Evolutionary conservation across 1,284 basidiomycete species (phyloP).

Genomic region (Trametes sp.): DNA sequence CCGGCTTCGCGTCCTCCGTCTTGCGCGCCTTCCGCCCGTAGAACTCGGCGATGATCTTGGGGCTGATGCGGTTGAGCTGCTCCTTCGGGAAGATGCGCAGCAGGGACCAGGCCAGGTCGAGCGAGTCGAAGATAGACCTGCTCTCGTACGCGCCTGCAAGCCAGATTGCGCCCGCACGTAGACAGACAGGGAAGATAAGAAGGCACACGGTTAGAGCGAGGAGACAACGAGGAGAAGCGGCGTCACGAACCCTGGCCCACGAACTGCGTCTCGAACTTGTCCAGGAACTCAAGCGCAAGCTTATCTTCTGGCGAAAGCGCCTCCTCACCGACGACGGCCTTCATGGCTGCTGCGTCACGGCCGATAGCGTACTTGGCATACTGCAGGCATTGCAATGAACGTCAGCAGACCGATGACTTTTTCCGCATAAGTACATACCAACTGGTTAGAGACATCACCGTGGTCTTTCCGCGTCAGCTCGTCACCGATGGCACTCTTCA

Average conservation of each 20-base stretch:
- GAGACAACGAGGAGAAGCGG: constrained; percentile 12
- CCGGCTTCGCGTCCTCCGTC: constrained; percentile 56
- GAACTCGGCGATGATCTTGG: constrained; percentile 89
- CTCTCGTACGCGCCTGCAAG: constrained; percentile 89
- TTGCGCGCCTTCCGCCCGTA: constrained; percentile 83
- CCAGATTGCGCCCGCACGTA: background rate
- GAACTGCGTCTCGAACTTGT: constrained; percentile 95
- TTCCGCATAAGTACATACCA: constrained; percentile 58
- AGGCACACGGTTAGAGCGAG: constrained; percentile 14
- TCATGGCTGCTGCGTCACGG: constrained; percentile 98
- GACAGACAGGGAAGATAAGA: constrained; percentile 13
- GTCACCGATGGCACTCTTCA: constrained; percentile 99
- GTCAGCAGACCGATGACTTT: constrained; percentile 21
- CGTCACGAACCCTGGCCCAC: constrained; percentile 83
- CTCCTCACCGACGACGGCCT: constrained; percentile 99
- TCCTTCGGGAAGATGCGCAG: constrained; percentile 99
- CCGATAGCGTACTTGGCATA: constrained; percentile 98
- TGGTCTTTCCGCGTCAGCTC: constrained; percentile 98
- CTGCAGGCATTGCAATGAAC: constrained; percentile 45
- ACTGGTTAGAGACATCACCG: constrained; percentile 97
- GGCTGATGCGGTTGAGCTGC: constrained; percentile 95
- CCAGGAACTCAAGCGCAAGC: constrained; percentile 90
- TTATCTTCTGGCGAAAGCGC: constrained; percentile 95
- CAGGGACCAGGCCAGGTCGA: constrained; percentile 97
- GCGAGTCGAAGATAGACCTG: constrained; percentile 95